Evolutionary conservation across 192 early-diverging fungal species (phyloP).

Genomic region (Bifiguratus adelaidae): DNA sequence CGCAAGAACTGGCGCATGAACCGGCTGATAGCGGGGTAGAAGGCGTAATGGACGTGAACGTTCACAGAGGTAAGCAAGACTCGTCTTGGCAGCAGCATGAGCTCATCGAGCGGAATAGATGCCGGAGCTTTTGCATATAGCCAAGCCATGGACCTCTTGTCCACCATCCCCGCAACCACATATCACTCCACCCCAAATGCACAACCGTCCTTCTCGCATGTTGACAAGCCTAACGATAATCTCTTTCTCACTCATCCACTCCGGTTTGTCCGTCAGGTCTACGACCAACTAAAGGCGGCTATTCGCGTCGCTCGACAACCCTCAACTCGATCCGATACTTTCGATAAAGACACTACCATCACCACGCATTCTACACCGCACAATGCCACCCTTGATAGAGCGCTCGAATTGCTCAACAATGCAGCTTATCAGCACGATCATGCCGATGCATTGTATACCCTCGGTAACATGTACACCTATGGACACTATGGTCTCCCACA

Average conservation of each 20-base stretch:
- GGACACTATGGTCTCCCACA: slow-evolving; percentile 43
- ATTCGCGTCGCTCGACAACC: not conserved
- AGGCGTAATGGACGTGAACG: not conserved
- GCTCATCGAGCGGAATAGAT: not conserved
- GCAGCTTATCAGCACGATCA: slow-evolving; percentile 33
- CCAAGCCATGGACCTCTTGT: too few species aligned
- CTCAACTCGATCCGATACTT: not conserved
- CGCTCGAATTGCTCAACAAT: slow-evolving; percentile 26
- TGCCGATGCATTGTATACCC: slow-evolving; percentile 44
- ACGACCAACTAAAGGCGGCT: not conserved
- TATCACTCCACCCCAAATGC: too few species aligned
- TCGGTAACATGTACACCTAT: slow-evolving; percentile 68
- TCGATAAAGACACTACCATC: not conserved
- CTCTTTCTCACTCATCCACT: not conserved
- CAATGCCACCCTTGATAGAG: not conserved
- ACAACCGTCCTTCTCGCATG: too few species aligned
- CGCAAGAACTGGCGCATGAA: not conserved
- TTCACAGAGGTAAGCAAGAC: not conserved
- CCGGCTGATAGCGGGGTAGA: not conserved
- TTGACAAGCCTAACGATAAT: not conserved
- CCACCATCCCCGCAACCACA: too few species aligned
- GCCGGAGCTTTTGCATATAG: not conserved
- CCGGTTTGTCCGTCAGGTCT: slow-evolving; percentile 1
- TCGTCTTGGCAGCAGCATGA: slow-evolving; percentile 6
- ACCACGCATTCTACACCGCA: not conserved